Conservation (phyloP, 169 alveolate species). For the Plasmodium malariae region DNA sequence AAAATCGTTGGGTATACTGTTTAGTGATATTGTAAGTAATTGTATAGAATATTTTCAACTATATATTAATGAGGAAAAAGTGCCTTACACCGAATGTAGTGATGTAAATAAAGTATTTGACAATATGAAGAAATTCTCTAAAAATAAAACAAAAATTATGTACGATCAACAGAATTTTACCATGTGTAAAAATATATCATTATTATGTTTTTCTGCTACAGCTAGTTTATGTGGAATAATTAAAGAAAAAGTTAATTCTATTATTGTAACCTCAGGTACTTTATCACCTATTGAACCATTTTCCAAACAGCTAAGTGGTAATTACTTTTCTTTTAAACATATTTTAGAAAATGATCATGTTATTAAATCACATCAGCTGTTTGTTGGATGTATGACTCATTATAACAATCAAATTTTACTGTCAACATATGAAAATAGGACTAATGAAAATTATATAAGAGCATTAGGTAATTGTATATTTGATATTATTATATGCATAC, state of each 20-base stretch:
- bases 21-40: slow-evolving; percentile 77
- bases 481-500: slow-evolving; percentile 86
- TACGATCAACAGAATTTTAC: slow-evolving; percentile 45
- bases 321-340: slow-evolving; percentile 88
- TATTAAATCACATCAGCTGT: slow-evolving; percentile 88
- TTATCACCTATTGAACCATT: slow-evolving; percentile 93
- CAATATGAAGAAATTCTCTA: slow-evolving; percentile 43
- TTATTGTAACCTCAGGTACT: slow-evolving; percentile 96
- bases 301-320: slow-evolving; percentile 91
- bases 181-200: slow-evolving; percentile 47
- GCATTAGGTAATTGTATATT: slow-evolving; percentile 90
- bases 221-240: slow-evolving; percentile 86
- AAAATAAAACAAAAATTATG: slow-evolving; percentile 54
- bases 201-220: slow-evolving; percentile 88
- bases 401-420: slow-evolving; percentile 82
- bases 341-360: slow-evolving; percentile 95
- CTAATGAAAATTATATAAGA: slow-evolving; percentile 83
- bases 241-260: slow-evolving; percentile 87
- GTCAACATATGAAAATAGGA: slow-evolving; percentile 87
- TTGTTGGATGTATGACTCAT: slow-evolving; percentile 86
- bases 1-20: slow-evolving; percentile 79
- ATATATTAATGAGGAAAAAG: slow-evolving; percentile 78
- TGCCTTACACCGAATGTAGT: slow-evolving; percentile 36
- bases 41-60: slow-evolving; percentile 81
- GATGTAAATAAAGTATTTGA: slow-evolving; percentile 72